Evolutionary conservation across 225 moss, liverwort and hornwort species (phyloP), one percentile per base, ranked within the genome.

Genomic region (Ulota crispa): DNA sequence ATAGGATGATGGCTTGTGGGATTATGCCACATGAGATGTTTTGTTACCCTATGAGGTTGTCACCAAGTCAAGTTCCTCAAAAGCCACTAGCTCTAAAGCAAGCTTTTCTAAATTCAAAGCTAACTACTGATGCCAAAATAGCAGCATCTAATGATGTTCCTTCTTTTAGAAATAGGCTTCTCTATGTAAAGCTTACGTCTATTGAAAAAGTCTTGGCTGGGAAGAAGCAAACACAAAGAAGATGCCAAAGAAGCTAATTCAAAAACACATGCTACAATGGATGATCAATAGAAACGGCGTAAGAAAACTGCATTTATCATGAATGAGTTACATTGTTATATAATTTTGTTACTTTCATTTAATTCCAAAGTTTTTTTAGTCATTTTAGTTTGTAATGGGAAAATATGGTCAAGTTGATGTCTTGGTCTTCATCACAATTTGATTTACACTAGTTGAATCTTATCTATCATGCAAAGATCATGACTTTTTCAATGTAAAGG

Each of bases 211-310:
- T 30, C 57, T 54, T 31, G n/a, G 66, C 62, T 21, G 31, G 37
- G 80, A 84, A 73, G 90, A 86, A 63, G 57, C 64, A 3, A 78
- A 83, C 70, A 37, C 73, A 27, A 88, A 82, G 64, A 88, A 84
- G 83, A 31, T 80, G 19, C 88, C 83, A 8, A 88, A 88, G 86
- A 70, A 83, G 63, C 75, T 91, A 14, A 91, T 86, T 41, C 86
- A 86, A 64, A 91, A 86, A 76, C 88, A 88, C 71, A 86, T 91
- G 90, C 85, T 88, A 66, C 88, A 88, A 63, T 91, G 88, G 90
- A 88, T 91, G 73, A 23, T 80, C 3, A 88, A 91, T 63, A 86
- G 68, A 68, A 84, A 91, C 45, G 88, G 90, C 77, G 88, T 91
- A 85, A 84, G 86, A 7, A 4, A 74, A n/a, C 18, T 12, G 36